Evolutionary conservation across 2,329 filamentous ascomycete genomes (phyloP).

Genomic region (Decorospora gaudefroyi): DNA sequence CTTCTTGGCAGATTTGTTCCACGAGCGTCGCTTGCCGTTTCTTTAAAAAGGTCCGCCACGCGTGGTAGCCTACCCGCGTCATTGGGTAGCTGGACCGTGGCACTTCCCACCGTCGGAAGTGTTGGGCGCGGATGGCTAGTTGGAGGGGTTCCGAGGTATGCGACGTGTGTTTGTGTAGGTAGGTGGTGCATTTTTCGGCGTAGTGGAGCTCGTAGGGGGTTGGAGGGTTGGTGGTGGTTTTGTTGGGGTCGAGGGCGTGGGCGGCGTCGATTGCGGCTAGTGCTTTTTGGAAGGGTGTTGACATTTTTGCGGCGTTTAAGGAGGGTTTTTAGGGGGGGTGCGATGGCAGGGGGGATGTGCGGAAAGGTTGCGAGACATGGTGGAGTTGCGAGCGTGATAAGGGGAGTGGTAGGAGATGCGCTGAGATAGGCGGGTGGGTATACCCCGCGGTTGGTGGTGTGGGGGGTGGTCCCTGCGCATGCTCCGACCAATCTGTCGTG

Average conservation of each 20-base stretch:
- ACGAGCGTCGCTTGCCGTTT: constrained; percentile 71
- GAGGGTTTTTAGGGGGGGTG: not conserved
- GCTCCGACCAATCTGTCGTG: not conserved
- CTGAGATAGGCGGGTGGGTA: constrained; percentile 17
- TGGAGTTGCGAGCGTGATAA: constrained; percentile 16
- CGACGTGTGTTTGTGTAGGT: constrained; percentile 66
- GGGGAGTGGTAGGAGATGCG: constrained; percentile 3
- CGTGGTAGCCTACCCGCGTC: constrained; percentile 75
- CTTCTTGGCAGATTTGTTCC: constrained; percentile 57
- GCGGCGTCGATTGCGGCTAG: constrained; percentile 73
- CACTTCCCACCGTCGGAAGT: constrained; percentile 84
- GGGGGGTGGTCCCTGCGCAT: constrained; percentile 11
- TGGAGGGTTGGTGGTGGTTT: constrained; percentile 50
- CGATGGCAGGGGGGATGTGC: not conserved
- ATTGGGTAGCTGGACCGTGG: constrained; percentile 73
- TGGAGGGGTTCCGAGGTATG: constrained; percentile 68
- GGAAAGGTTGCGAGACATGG: constrained; percentile 17
- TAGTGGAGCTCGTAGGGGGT: constrained; percentile 82
- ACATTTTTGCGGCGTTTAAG: constrained; percentile 11
- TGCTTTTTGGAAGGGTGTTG: constrained; percentile 51
- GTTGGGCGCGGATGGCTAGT: constrained; percentile 80
- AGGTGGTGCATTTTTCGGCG: constrained; percentile 76
- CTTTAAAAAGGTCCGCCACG: constrained; percentile 76
- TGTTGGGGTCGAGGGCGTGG: constrained; percentile 69
- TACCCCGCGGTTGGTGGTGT: constrained; percentile 25